Percentiles rank a stretch among this genome's conserved stretches.
phyloP scores from a whole-genome alignment of 2,329 filamentous ascomycete species.

The Trichophyton schoenleinii region DNA sequence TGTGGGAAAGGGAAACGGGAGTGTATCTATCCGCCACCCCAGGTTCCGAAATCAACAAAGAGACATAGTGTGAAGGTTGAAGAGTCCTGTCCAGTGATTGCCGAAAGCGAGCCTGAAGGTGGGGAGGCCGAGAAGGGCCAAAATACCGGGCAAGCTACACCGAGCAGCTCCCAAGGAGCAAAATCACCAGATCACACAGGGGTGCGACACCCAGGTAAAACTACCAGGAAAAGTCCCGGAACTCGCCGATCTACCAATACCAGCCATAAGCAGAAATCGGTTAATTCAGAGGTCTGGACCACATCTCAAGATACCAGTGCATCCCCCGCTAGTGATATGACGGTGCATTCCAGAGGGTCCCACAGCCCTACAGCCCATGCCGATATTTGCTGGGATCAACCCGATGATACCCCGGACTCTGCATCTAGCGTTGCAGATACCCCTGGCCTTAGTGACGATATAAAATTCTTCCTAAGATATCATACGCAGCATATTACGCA shows the following conservation, averaged over 20 bases:
- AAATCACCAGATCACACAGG: neutral
- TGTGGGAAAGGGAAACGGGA: slow-evolving; percentile 87
- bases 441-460: slow-evolving; percentile 43
- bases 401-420: slow-evolving; percentile 4
- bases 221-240: neutral
- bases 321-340: slow-evolving; percentile 42
- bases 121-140: slow-evolving; percentile 31
- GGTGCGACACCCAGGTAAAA: neutral
- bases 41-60: slow-evolving; percentile 33
- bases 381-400: slow-evolving; percentile 12
- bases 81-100: slow-evolving; percentile 25
- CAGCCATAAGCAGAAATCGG: neutral
- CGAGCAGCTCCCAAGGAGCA: neutral
- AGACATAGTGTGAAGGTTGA: slow-evolving; percentile 34
- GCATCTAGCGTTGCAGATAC: slow-evolving; percentile 17
- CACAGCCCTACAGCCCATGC: slow-evolving; percentile 18
- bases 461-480: slow-evolving; percentile 68
- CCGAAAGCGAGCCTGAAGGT: slow-evolving; percentile 41
- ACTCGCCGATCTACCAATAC: neutral
- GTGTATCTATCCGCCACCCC: slow-evolving; percentile 69
- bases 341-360: slow-evolving; percentile 25
- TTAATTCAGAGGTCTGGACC: neutral
- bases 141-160: neutral
- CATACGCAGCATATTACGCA: slow-evolving; percentile 64
- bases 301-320: slow-evolving; percentile 30